These are phyloP conservation scores for Entonaema liquescens DNA, from an alignment of 495 filamentous ascomycete genomes.

Conservation along the genomic window DNA sequence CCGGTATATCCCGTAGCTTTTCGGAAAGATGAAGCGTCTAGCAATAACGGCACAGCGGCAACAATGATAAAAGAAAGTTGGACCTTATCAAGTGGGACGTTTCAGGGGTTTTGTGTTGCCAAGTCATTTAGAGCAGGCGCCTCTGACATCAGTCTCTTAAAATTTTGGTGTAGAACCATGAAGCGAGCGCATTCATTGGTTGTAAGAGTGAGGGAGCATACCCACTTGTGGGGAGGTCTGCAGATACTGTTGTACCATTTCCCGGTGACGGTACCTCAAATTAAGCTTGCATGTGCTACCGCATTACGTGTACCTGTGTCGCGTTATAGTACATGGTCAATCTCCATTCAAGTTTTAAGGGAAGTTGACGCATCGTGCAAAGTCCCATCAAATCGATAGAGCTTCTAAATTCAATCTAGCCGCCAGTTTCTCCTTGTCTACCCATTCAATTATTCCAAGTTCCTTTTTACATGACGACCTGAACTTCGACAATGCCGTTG, in stretches of 20 bases:
- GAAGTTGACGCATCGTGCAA: conserved; percentile 30
- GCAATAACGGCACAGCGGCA: conserved; percentile 8
- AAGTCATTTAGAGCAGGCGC: conserved; percentile 20
- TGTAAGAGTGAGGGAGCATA: not conserved
- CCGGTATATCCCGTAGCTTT: conserved; percentile 1
- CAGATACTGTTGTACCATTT: conserved; percentile 20
- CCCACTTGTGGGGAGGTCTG: not conserved
- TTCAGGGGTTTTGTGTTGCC: conserved; percentile 28
- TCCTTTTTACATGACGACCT: conserved; percentile 11
- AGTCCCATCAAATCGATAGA: conserved; percentile 24
- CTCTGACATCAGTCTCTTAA: conserved; percentile 39
- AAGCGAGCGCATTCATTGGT: not conserved
- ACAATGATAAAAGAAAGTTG: not conserved
- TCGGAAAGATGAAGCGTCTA: conserved; percentile 21
- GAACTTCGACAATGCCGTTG: conserved; percentile 23
- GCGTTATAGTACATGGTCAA: not conserved
- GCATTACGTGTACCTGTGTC: conserved; percentile 1
- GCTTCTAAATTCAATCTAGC: conserved; percentile 26
- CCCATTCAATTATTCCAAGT: conserved; percentile 1
- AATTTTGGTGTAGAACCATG: conserved; percentile 17
- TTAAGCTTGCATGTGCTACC: not conserved
- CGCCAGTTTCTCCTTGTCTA: conserved; percentile 27
- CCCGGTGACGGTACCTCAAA: conserved; percentile 12
- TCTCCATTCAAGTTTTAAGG: conserved; percentile 11
- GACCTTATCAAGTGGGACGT: conserved; percentile 14